A percentile compares a stretch with the other conserved stretches of the same genome.
Evolutionary conservation across 2,329 filamentous ascomycete species (phyloP).

Genomic region (Akanthomyces lecanii): DNA sequence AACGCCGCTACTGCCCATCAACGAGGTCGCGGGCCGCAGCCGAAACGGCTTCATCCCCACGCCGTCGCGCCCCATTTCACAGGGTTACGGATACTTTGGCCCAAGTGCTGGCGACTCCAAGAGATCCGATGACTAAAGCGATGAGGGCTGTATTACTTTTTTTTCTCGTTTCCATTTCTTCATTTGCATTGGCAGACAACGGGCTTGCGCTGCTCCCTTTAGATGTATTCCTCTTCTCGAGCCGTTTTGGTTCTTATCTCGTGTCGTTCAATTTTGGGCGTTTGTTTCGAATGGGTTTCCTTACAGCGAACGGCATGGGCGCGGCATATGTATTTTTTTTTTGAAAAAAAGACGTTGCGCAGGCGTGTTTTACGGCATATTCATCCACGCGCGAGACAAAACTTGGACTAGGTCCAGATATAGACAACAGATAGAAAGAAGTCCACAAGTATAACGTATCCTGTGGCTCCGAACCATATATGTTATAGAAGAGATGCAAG

Average conservation of each 20-base stretch:
- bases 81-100: slow-evolving; percentile 43
- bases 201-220: slow-evolving; percentile 2
- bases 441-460: not conserved
- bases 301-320: not conserved
- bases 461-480: not conserved
- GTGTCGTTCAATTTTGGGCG: not conserved
- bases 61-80: slow-evolving; percentile 21
- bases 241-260: not conserved
- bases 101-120: slow-evolving; percentile 47
- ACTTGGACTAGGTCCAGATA: not conserved
- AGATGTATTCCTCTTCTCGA: not conserved
- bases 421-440: slow-evolving; percentile 13
- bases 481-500: not conserved
- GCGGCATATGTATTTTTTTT: not conserved
- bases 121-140: slow-evolving; percentile 46
- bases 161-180: not conserved
- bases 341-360: not conserved
- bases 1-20: slow-evolving; percentile 62
- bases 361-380: not conserved
- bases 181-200: slow-evolving; percentile 3
- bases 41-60: slow-evolving; percentile 1
- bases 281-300: not conserved
- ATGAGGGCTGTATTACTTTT: slow-evolving; percentile 7
- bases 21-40: slow-evolving; percentile 21
- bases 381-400: not conserved